Conservation (phyloP, 176 grass and related monocot genomes). For the Thinopyrum elongatum region DNA sequence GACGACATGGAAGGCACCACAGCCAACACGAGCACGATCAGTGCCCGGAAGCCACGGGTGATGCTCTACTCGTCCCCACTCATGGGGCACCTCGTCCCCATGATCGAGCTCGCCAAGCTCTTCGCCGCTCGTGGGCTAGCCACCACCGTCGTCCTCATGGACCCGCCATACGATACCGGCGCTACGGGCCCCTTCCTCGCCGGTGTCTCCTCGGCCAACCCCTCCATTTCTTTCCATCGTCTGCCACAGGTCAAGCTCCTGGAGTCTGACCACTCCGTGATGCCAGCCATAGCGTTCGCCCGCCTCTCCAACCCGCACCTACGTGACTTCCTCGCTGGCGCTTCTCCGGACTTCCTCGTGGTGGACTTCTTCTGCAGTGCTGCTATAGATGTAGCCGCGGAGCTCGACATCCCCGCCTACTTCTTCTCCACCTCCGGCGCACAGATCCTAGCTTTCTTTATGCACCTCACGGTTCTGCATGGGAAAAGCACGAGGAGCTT, state of each 20-base stretch:
- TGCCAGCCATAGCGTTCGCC: conserved; percentile 27
- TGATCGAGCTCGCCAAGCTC: conserved; percentile 33
- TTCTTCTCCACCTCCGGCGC: conserved; percentile 56
- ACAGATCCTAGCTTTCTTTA: conserved; percentile 25
- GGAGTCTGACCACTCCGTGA: conserved; percentile 31
- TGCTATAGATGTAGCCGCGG: conserved; percentile 38
- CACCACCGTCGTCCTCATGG: conserved; percentile 48
- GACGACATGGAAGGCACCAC: not conserved
- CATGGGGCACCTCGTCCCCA: conserved; percentile 73
- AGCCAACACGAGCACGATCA: not conserved
- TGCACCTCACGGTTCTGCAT: not conserved
- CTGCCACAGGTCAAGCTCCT: conserved; percentile 13
- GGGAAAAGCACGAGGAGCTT: not conserved
- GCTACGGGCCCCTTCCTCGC: conserved; percentile 43
- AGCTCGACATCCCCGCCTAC: conserved; percentile 44
- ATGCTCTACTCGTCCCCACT: conserved; percentile 56
- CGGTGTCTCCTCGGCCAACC: conserved; percentile 38
- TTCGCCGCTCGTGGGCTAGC: conserved; percentile 38
- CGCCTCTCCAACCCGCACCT: conserved; percentile 35
- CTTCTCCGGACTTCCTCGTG: conserved; percentile 29
- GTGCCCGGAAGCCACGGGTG: conserved; percentile 18
- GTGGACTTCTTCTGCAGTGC: conserved; percentile 53
- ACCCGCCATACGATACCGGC: conserved; percentile 55
- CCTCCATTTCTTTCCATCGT: conserved; percentile 43
- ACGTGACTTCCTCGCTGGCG: conserved; percentile 30